Percentiles rank a stretch among this genome's conserved stretches.
phyloP scores from a whole-genome alignment of 805 yeast genomes.

The Starmerella bombi region DNA sequence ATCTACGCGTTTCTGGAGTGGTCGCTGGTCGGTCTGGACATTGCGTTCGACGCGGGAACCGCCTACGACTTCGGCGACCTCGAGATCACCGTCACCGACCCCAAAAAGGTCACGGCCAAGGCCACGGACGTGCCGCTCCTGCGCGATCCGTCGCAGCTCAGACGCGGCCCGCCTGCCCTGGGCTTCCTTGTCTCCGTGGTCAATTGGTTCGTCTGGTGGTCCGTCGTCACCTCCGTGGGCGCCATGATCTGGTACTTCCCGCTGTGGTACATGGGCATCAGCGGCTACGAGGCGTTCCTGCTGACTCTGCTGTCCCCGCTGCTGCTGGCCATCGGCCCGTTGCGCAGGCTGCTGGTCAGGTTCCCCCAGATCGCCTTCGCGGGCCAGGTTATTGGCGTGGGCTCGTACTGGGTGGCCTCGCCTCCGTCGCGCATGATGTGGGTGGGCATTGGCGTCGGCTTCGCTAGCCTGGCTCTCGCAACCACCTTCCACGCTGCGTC shows the following conservation, averaged over 20 bases:
- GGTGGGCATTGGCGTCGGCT: constrained; percentile 52
- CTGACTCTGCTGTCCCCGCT: constrained; percentile 37
- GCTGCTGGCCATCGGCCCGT: constrained; percentile 35
- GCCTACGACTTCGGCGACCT: constrained; percentile 53
- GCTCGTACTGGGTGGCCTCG: constrained; percentile 51
- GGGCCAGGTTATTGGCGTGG: constrained; percentile 53
- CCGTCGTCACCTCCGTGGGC: constrained; percentile 65
- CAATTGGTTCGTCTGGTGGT: constrained; percentile 76
- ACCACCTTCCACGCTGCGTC: constrained; percentile 36
- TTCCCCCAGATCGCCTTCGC: constrained; percentile 44
- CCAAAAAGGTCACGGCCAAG: constrained; percentile 18
- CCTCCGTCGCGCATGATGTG: constrained; percentile 61
- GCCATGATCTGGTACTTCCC: constrained; percentile 95
- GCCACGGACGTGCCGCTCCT: constrained; percentile 14
- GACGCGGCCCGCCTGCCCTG: constrained; percentile 23
- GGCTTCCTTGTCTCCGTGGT: constrained; percentile 28
- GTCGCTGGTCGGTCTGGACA: constrained; percentile 71
- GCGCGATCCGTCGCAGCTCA: constrained; percentile 15
- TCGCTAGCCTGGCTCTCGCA: constrained; percentile 48
- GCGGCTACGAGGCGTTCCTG: constrained; percentile 66
- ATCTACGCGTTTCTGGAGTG: constrained; percentile 91
- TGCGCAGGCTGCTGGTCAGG: constrained; percentile 30
- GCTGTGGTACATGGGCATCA: constrained; percentile 93
- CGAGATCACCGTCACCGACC: constrained; percentile 33
- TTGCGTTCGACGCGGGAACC: constrained; percentile 74